These are phyloP conservation scores for Tricholoma matsutake DNA, from an alignment of 768 basidiomycete species.

Conservation along the genomic window DNA sequence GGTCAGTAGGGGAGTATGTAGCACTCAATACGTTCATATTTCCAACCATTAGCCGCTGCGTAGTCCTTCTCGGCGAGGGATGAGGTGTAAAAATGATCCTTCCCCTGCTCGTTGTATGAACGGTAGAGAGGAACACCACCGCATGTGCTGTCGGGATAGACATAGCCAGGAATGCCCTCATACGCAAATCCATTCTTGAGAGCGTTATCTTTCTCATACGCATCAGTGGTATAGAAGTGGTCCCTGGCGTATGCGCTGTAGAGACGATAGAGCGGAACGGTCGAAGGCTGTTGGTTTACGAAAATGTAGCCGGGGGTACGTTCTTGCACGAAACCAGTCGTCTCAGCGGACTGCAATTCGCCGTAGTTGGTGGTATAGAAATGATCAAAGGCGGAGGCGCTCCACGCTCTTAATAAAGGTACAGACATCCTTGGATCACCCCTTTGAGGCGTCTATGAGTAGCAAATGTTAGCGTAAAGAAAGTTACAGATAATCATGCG, in stretches of 20 bases:
- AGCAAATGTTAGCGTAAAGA: too few relatives aligned
- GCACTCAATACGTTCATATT: constrained; percentile 14
- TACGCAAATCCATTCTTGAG: constrained; percentile 15
- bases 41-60: constrained; percentile 18
- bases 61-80: constrained; percentile 17
- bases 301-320: constrained; percentile 17
- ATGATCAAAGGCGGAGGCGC: constrained; percentile 18
- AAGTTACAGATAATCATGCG: too few relatives aligned
- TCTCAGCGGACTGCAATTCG: constrained; percentile 7
- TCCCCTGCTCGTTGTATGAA: constrained; percentile 9
- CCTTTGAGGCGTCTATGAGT: not conserved
- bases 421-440: not conserved
- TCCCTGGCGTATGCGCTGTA: constrained; percentile 14
- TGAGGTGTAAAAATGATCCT: constrained; percentile 20
- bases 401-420: constrained; percentile 9
- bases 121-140: constrained; percentile 18
- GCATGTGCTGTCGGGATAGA: constrained; percentile 5
- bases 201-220: constrained; percentile 7
- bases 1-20: constrained; percentile 12
- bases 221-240: constrained; percentile 17
- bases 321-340: constrained; percentile 15
- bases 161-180: constrained; percentile 19
- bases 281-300: constrained; percentile 9
- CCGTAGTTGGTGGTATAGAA: constrained; percentile 19
- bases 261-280: constrained; percentile 20